Conservation (phyloP, 2,329 filamentous ascomycete species). For the Cadophora sp. region DNA sequence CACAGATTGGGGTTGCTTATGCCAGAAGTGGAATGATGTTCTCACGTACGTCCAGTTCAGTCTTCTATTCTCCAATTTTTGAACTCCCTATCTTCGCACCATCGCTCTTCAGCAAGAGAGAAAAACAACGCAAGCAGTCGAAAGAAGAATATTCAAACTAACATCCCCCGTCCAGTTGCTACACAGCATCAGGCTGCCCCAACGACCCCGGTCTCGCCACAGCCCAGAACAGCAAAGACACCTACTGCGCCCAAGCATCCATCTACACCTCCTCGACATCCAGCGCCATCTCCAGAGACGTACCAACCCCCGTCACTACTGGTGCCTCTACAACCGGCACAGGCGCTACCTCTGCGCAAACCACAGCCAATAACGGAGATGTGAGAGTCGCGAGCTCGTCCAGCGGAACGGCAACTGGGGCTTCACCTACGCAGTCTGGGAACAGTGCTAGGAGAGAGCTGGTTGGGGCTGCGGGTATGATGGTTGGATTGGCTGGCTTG, state of each 20-base stretch:
- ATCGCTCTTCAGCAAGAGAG: neutral
- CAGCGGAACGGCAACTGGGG: slow-evolving; percentile 20
- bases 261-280: slow-evolving; percentile 34
- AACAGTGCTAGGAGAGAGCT: slow-evolving; percentile 29
- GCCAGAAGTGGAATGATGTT: slow-evolving; percentile 59
- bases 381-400: slow-evolving; percentile 22
- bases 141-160: slow-evolving; percentile 14
- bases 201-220: slow-evolving; percentile 47
- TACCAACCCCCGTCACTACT: slow-evolving; percentile 25
- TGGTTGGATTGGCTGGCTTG: slow-evolving; percentile 36
- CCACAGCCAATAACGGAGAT: slow-evolving; percentile 11
- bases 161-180: slow-evolving; percentile 13
- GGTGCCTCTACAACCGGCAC: slow-evolving; percentile 19
- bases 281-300: slow-evolving; percentile 30
- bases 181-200: slow-evolving; percentile 70
- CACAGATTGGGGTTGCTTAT: slow-evolving; percentile 57
- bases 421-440: slow-evolving; percentile 25
- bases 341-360: slow-evolving; percentile 8
- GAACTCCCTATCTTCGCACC: neutral
- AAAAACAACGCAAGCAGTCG: neutral
- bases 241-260: slow-evolving; percentile 40
- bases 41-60: slow-evolving; percentile 51
- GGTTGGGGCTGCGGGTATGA: slow-evolving; percentile 31
- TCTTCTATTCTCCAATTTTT: neutral
- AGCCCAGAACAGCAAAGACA: slow-evolving; percentile 30